Evolutionary conservation across 352 stramenopile genomes (phyloP).

Genomic region (Pythium biforme): DNA sequence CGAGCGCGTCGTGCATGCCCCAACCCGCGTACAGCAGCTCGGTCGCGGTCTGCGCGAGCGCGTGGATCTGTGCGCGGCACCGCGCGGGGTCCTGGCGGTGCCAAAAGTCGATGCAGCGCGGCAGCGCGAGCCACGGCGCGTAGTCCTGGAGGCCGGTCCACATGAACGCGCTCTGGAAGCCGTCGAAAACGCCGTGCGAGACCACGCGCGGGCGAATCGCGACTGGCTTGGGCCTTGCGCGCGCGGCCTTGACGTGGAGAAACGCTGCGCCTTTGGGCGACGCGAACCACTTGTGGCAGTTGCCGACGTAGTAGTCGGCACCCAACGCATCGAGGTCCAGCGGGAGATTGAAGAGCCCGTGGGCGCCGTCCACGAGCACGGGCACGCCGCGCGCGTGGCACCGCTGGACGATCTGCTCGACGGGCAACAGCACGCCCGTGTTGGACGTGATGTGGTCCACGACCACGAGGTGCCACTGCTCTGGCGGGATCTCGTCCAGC

Average conservation of each 20-base stretch:
- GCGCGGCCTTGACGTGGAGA: constrained; percentile 57
- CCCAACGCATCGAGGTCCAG: constrained; percentile 64
- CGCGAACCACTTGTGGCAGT: constrained; percentile 96
- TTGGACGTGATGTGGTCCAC: constrained; percentile 95
- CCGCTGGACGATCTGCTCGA: constrained; percentile 69
- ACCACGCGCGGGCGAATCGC: constrained; percentile 74
- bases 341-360: constrained; percentile 82
- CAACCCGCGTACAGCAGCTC: constrained; percentile 65
- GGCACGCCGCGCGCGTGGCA: constrained; percentile 50
- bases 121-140: constrained; percentile 80
- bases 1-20: constrained; percentile 47
- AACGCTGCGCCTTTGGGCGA: constrained; percentile 87
- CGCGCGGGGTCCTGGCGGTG: constrained; percentile 35
- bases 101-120: constrained; percentile 88
- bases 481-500: constrained; percentile 29
- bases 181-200: constrained; percentile 90
- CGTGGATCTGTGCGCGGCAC: constrained; percentile 69
- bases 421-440: constrained; percentile 87
- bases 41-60: constrained; percentile 45
- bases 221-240: too few relatives aligned
- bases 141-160: constrained; percentile 94
- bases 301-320: constrained; percentile 92
- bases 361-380: constrained; percentile 91
- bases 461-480: constrained; percentile 61
- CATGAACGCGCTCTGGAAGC: constrained; percentile 90